Evolutionary conservation across 2,329 filamentous ascomycete genomes (phyloP).

Genomic region (Diaporthe batatas): DNA sequence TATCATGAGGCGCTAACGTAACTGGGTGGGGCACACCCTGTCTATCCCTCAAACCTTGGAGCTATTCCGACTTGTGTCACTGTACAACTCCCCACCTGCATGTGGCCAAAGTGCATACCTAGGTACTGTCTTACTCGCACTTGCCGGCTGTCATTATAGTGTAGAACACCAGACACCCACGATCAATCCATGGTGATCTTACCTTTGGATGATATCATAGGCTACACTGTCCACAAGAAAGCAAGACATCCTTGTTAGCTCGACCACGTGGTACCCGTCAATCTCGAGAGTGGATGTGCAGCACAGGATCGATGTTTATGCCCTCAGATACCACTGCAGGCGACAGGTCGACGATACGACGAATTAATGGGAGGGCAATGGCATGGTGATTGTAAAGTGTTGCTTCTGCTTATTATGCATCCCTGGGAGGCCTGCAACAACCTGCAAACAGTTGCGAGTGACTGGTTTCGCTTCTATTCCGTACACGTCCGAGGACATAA

Average conservation of each 20-base stretch:
- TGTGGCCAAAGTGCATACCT: background rate
- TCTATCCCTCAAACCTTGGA: constrained; percentile 27
- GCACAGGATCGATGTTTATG: too few species aligned
- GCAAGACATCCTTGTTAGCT: background rate
- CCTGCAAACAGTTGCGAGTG: background rate
- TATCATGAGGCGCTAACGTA: constrained; percentile 27
- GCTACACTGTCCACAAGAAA: constrained; percentile 3
- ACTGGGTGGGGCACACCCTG: constrained; percentile 25
- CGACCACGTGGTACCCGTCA: background rate
- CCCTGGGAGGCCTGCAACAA: background rate
- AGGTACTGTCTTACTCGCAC: background rate
- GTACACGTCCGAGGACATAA: too few species aligned
- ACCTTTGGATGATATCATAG: constrained; percentile 21
- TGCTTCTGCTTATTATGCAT: too few species aligned
- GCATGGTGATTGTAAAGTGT: too few species aligned
- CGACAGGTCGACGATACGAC: background rate
- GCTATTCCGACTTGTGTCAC: constrained; percentile 24
- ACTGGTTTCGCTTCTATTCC: too few species aligned
- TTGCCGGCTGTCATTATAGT: background rate
- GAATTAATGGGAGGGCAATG: background rate
- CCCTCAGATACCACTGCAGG: background rate
- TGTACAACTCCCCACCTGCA: constrained; percentile 16
- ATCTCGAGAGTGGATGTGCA: background rate
- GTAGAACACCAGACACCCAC: background rate
- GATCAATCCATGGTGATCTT: background rate